These are phyloP conservation scores for Vitis hybrid DNA, from an alignment of 177 flowering plant genomes.

Conservation along the genomic window DNA sequence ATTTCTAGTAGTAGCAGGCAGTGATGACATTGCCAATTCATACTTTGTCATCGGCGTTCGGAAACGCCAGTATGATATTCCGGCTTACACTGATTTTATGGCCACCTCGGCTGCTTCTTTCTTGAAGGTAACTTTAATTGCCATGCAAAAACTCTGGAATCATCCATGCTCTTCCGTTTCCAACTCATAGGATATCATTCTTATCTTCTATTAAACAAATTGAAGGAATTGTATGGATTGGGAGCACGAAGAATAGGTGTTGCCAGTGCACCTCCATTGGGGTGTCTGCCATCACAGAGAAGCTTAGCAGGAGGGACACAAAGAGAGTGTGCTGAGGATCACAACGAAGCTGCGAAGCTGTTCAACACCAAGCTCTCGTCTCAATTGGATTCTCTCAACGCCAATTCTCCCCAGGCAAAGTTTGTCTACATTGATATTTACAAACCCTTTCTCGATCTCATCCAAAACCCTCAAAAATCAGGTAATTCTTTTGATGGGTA, in stretches of 20 bases:
- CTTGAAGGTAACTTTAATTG: no score
- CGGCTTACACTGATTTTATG: no score
- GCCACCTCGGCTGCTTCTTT: no score
- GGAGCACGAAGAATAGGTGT: conserved; percentile 30
- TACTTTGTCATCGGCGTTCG: conserved; percentile 18
- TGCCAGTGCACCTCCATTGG: conserved; percentile 25
- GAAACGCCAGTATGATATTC: neutral
- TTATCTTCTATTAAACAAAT: neutral
- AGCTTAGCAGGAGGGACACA: conserved; percentile 17
- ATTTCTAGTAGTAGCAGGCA: conserved; percentile 28
- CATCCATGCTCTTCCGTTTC: no score
- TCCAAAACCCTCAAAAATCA: conserved; percentile 28
- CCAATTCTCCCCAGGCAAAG: conserved; percentile 14
- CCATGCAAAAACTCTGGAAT: no score
- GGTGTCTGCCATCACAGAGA: conserved; percentile 31
- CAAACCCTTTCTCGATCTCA: conserved; percentile 34
- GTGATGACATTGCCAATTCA: conserved; percentile 36
- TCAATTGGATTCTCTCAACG: conserved; percentile 18
- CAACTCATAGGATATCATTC: neutral
- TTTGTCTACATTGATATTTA: conserved; percentile 47
- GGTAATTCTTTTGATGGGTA: conserved; percentile 6
- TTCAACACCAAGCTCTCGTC: conserved; percentile 47
- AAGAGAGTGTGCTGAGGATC: conserved; percentile 28
- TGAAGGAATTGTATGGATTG: conserved; percentile 22
- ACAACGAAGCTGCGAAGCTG: conserved; percentile 35